Percentiles rank a stretch among this genome's conserved stretches.
These are phyloP conservation scores for Cichorium intybus DNA, from an alignment of 140 eudicot species.

Conservation along the genomic window DNA sequence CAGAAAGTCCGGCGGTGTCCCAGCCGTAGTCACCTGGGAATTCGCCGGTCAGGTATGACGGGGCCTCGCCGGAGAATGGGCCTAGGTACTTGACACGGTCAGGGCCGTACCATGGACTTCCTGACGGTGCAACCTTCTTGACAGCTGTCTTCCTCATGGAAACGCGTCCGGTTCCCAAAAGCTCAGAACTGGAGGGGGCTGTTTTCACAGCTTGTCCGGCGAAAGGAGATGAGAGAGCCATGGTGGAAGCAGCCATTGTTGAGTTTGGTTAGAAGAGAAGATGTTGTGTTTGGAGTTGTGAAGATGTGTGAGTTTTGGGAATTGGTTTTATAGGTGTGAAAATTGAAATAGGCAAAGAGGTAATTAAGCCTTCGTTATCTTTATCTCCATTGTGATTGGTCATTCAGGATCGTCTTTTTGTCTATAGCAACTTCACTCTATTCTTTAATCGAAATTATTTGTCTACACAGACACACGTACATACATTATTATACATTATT, in stretches of 20 bases:
- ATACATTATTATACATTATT: too few species aligned
- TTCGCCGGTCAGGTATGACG: slow-evolving; percentile 61
- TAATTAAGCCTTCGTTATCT: too few species aligned
- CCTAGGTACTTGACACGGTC: slow-evolving; percentile 54
- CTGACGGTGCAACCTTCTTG: background rate
- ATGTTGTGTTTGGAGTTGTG: too few species aligned
- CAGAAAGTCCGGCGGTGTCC: slow-evolving; percentile 64
- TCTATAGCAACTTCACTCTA: too few species aligned
- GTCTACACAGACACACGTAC: too few species aligned
- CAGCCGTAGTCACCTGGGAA: slow-evolving; percentile 67
- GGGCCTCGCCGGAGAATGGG: slow-evolving; percentile 67
- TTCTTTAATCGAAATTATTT: too few species aligned
- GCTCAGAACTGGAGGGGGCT: slow-evolving; percentile 8
- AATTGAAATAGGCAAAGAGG: too few species aligned
- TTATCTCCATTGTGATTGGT: too few species aligned
- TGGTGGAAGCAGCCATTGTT: slow-evolving; percentile 45
- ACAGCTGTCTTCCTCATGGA: background rate
- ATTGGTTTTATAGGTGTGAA: too few species aligned
- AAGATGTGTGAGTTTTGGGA: too few species aligned
- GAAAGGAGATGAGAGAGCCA: slow-evolving; percentile 45
- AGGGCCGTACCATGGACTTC: slow-evolving; percentile 33
- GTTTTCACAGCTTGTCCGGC: slow-evolving; percentile 37
- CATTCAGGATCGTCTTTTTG: too few species aligned
- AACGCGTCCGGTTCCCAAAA: background rate
- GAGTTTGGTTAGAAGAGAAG: too few species aligned